Evolutionary conservation across 352 stramenopile species (phyloP).

Genomic region (Salisapilia sapeloensis): DNA sequence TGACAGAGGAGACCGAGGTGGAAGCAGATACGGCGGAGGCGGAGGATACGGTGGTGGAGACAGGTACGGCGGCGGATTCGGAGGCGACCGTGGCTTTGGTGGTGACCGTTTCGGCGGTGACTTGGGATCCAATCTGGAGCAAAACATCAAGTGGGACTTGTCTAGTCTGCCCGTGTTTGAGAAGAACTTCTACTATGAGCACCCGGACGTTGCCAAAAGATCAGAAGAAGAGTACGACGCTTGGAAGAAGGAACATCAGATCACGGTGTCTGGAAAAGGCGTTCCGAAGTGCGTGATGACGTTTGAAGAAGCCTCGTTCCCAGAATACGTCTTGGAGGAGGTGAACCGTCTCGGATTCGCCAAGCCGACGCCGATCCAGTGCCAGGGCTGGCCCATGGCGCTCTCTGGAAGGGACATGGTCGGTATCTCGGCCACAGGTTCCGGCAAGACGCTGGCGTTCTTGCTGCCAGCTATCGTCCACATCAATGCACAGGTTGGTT

Average conservation of each 20-base stretch:
- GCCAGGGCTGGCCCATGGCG: constrained; percentile 98
- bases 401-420: constrained; percentile 97
- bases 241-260: constrained; percentile 89
- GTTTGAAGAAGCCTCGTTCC: constrained; percentile 87
- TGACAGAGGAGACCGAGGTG: constrained; percentile 11
- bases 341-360: constrained; percentile 95
- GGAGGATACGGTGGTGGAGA: constrained; percentile 7
- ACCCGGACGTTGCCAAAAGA: constrained; percentile 91
- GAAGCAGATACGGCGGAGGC: constrained; percentile 14
- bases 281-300: constrained; percentile 96
- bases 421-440: constrained; percentile 95
- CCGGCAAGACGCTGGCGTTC: constrained; percentile 96
- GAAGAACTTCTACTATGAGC: constrained; percentile 99
- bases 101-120: constrained; percentile 28
- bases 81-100: constrained; percentile 13
- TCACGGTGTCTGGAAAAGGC: constrained; percentile 88
- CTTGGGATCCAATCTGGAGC: constrained; percentile 78
- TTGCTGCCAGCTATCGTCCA: constrained; percentile 99
- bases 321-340: constrained; percentile 95
- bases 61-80: constrained; percentile 8
- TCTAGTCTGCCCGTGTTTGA: constrained; percentile 92
- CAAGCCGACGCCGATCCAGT: constrained; percentile 84
- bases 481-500: constrained; percentile 98
- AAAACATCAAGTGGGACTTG: constrained; percentile 92
- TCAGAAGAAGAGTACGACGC: constrained; percentile 79